Percentiles rank a stretch among this genome's conserved stretches.
These are phyloP conservation scores for Cladophialophora carrionii DNA, from an alignment of 2,329 filamentous ascomycete genomes.

Conservation along the genomic window DNA sequence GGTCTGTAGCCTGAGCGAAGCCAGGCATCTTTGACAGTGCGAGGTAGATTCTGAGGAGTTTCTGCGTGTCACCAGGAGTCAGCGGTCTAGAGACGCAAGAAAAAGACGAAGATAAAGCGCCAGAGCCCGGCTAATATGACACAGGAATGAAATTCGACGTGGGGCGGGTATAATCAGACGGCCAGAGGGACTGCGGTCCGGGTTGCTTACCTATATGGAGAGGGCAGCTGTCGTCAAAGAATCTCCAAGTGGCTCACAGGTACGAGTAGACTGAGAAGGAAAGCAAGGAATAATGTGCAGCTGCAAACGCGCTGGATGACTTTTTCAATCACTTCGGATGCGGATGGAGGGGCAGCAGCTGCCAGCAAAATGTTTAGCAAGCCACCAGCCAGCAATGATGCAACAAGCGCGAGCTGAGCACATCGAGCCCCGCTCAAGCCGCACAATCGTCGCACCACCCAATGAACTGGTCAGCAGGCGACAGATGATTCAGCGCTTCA, in stretches of 20 bases:
- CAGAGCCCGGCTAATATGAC: background rate
- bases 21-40: slow-evolving; percentile 51
- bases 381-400: slow-evolving; percentile 19
- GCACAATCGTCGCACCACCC: background rate
- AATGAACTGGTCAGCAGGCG: slow-evolving; percentile 24
- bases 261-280: background rate
- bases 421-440: slow-evolving; percentile 13
- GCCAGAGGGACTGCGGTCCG: background rate
- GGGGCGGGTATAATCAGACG: background rate
- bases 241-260: background rate
- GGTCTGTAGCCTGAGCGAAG: slow-evolving; percentile 82
- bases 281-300: background rate
- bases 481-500: slow-evolving; percentile 30
- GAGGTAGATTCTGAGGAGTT: background rate
- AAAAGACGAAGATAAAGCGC: background rate
- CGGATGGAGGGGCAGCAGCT: slow-evolving; percentile 24
- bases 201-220: background rate
- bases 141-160: slow-evolving; percentile 2
- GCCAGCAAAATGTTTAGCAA: slow-evolving; percentile 16
- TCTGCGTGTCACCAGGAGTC: background rate
- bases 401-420: slow-evolving; percentile 19
- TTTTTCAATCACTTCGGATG: slow-evolving; percentile 4
- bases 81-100: background rate
- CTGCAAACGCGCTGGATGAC: slow-evolving; percentile 11
- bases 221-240: background rate